Percentiles rank a stretch among this genome's conserved stretches.
Conservation (phyloP, 257 asterid genomes). For the Lycium barbarum region DNA sequence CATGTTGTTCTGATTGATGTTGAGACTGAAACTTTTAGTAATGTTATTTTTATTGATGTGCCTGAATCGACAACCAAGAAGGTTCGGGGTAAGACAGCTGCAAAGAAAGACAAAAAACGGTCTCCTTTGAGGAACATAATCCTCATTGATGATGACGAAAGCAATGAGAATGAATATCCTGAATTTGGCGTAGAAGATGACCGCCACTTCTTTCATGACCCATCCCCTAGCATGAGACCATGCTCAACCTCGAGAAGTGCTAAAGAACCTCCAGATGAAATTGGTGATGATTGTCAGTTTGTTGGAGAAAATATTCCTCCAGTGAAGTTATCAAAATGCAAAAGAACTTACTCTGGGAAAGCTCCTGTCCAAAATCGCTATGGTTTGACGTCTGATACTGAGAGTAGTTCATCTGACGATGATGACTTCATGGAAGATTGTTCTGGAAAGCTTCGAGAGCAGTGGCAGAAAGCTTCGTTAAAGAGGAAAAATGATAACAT, state of each 20-base stretch:
- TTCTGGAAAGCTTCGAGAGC: conserved; percentile 66
- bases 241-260: conserved; percentile 34
- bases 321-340: conserved; percentile 81
- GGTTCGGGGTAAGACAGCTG: conserved; percentile 37
- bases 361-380: conserved; percentile 48
- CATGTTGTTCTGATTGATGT: conserved; percentile 66
- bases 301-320: conserved; percentile 62
- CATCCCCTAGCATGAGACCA: conserved; percentile 56
- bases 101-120: conserved; percentile 35
- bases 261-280: conserved; percentile 38
- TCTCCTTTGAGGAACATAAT: conserved; percentile 50
- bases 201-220: conserved; percentile 37
- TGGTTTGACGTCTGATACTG: conserved; percentile 58
- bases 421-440: conserved; percentile 79
- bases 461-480: conserved; percentile 81
- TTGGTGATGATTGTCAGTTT: conserved; percentile 51
- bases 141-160: conserved; percentile 82
- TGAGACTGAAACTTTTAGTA: conserved; percentile 53
- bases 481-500: conserved; percentile 54
- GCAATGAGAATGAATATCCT: conserved; percentile 34
- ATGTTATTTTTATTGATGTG: conserved; percentile 63
- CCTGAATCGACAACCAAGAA: conserved; percentile 59
- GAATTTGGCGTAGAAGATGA: conserved; percentile 36
- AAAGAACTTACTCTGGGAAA: conserved; percentile 89
- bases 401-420: conserved; percentile 53